phyloP scores from a whole-genome alignment of 345 rosid species.

The Noccaea caerulescens region DNA sequence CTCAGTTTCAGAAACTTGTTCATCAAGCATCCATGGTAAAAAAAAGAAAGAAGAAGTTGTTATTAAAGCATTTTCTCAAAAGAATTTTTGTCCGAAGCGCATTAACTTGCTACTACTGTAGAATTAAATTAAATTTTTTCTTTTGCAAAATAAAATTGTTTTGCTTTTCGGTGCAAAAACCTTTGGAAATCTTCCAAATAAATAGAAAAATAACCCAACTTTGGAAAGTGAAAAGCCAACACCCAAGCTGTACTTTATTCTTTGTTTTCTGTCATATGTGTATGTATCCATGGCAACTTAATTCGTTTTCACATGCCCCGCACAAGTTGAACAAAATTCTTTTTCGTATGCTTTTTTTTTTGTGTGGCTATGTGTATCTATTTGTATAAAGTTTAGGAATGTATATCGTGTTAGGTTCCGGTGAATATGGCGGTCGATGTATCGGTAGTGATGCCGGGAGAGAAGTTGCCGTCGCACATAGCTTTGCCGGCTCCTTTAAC shows the following conservation, averaged over 20 bases:
- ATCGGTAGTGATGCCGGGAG: constrained; percentile 91
- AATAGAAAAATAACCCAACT: constrained; percentile 9
- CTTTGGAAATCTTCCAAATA: neutral
- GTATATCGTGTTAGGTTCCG: constrained; percentile 52
- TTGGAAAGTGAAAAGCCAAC: constrained; percentile 32
- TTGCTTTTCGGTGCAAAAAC: constrained; percentile 36
- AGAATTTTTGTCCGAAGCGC: constrained; percentile 37
- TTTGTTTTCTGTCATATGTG: constrained; percentile 12
- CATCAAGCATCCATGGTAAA: constrained; percentile 43
- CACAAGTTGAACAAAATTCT: neutral
- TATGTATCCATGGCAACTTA: neutral
- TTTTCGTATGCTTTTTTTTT: constrained; percentile 1
- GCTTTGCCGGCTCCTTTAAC: constrained; percentile 96
- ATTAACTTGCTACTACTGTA: constrained; percentile 32
- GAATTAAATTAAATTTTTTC: neutral
- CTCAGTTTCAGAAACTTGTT: constrained; percentile 41
- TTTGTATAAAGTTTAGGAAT: too few relatives aligned
- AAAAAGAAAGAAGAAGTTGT: constrained; percentile 3
- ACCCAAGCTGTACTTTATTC: constrained; percentile 17
- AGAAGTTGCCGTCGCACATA: constrained; percentile 68
- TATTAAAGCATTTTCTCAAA: constrained; percentile 35
- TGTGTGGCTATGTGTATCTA: neutral
- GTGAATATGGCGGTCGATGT: constrained; percentile 55
- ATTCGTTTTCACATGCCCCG: constrained; percentile 12
- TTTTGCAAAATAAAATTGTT: neutral